Conservation (phyloP, 2,329 filamentous ascomycete genomes). For the Ilyonectria mors-panacis region DNA sequence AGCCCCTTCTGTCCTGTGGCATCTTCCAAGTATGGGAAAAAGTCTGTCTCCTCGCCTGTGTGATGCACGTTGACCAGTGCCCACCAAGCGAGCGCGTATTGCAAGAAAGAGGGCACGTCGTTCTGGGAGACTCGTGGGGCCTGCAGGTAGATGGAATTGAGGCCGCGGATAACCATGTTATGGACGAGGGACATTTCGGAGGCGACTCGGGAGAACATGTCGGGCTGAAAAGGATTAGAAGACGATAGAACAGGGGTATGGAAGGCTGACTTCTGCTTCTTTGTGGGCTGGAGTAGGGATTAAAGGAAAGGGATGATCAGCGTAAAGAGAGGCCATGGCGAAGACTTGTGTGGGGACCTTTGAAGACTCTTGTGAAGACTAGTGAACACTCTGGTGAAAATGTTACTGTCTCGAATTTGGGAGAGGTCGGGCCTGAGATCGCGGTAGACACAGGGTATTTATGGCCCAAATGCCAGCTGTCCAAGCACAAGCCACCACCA, state of each 20-base stretch:
- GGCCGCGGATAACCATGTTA: constrained; percentile 52
- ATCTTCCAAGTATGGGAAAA: constrained; percentile 54
- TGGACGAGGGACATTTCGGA: constrained; percentile 52
- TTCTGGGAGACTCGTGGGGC: constrained; percentile 50
- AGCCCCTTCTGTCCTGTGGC: constrained; percentile 50
- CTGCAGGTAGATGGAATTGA: constrained; percentile 55
- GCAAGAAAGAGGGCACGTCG: constrained; percentile 48
- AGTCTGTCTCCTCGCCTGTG: constrained; percentile 52
- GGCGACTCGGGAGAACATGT: constrained; percentile 47
- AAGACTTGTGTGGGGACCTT: neutral
- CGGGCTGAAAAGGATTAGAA: constrained; percentile 36
- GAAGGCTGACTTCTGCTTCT: constrained; percentile 9
- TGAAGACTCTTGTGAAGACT: no score
- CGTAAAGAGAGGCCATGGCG: constrained; percentile 22
- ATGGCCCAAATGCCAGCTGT: neutral
- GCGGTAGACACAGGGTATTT: neutral
- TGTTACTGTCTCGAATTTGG: neutral
- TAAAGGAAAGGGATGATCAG: constrained; percentile 22
- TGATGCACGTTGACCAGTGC: constrained; percentile 54
- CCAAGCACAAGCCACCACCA: no score
- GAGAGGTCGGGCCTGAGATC: neutral
- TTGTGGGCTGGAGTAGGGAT: constrained; percentile 18
- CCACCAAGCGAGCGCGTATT: constrained; percentile 49
- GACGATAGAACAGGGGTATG: neutral
- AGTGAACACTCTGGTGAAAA: no score